Conservation (phyloP, 306 rosid genomes). For the Malus sylvestris region DNA sequence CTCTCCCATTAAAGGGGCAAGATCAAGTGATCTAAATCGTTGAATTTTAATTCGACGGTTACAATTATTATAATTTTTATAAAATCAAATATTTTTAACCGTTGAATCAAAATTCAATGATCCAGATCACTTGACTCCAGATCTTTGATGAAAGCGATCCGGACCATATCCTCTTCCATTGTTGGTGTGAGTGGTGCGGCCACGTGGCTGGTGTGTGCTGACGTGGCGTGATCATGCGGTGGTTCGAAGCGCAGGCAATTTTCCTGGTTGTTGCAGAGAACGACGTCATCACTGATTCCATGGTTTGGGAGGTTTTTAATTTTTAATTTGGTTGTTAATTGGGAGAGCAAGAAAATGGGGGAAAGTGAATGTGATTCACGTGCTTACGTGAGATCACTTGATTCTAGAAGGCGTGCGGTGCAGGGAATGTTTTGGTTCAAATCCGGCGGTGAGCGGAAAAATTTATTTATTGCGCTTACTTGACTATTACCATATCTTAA, state of each 20-base stretch:
- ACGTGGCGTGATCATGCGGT: neutral
- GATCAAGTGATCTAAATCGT: too few species aligned
- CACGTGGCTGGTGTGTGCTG: neutral
- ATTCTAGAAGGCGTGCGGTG: conserved; percentile 25
- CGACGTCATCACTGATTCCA: neutral
- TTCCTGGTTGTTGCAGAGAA: neutral
- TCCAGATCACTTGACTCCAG: rapidly evolving
- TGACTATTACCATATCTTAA: neutral
- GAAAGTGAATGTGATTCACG: neutral
- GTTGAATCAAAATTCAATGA: too few species aligned
- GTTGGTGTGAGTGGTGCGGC: neutral
- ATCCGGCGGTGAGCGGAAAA: neutral
- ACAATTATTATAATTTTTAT: too few species aligned
- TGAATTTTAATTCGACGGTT: too few species aligned
- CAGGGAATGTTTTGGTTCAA: conserved; percentile 11
- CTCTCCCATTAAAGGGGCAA: too few species aligned
- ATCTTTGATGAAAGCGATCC: rapidly evolving
- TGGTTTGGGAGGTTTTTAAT: neutral
- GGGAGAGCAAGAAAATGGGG: neutral
- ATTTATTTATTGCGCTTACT: neutral
- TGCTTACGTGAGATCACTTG: neutral
- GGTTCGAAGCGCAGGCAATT: neutral
- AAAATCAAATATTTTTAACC: rapidly evolving
- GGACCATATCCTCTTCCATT: too few species aligned
- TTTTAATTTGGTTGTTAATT: neutral